Evolutionary conservation across 2,329 filamentous ascomycete genomes (phyloP), one percentile per base, ranked within the genome.

Genomic region (Escovopsis weberi): DNA sequence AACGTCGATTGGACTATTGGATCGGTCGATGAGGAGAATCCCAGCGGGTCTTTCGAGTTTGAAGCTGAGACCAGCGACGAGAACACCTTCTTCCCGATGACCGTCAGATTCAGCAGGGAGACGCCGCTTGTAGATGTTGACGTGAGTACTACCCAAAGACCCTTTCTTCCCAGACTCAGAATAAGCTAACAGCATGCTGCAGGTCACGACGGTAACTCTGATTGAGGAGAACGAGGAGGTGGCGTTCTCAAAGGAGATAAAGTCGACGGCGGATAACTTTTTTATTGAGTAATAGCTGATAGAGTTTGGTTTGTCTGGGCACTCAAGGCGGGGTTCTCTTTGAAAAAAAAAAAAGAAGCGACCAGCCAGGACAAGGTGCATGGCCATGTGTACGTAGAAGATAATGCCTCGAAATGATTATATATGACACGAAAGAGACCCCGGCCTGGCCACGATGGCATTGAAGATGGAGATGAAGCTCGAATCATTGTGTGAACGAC

Each of bases 31-130:
- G 80, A 86, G 40, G 80, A 81, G 45, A 94, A 91, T 59, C 66
- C 80, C 15, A 87, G 71, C 35, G 91, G 91, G 15, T 82, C 84
- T 38, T 96, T 98, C 56, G 91, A 98, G 61, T 96, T 98, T 51
- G 91, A 96, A 63, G 86, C 87, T 1, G 79, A 85, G 59, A 85
- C 85, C 10, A 76, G 79, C 43, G 85, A 88, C 51, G 91, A 96
- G 59, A 81, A 85, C 44, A 88, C 95, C 54, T 96, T 96, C 68
- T 98, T 98, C 78, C 91, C 91, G 1, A 96, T 98, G 88, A 82
- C 76, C 42, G 80, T 96, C 47, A 75, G 80, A 43, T 98, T 98
- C 65, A 80, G 77, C 49, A 95, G 94, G 73, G 74, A 78, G 36
- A 77, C 74, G 45, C 89, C 91, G 26, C 94, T 85, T 61, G 75